phyloP scores from a whole-genome alignment of 495 filamentous ascomycete species.

The Talaromyces trachyspermus region DNA sequence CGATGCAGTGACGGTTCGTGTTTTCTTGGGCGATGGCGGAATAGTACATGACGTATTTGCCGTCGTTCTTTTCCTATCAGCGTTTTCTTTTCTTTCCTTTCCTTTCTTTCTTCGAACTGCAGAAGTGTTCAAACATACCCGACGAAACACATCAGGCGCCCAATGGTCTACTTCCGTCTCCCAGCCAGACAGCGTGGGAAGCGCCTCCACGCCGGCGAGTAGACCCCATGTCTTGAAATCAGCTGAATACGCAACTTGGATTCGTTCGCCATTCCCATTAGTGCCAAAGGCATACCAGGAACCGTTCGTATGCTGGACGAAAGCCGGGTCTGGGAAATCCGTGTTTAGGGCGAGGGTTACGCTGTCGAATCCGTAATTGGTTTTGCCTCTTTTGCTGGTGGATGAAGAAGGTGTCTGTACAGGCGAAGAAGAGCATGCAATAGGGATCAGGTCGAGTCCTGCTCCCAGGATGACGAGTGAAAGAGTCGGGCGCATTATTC shows the following conservation, averaged over 20 bases:
- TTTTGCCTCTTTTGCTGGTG: background rate
- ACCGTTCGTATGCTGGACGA: conserved; percentile 23
- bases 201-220: conserved; percentile 30
- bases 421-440: background rate
- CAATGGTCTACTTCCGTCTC: conserved; percentile 26
- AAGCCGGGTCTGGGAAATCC: conserved; percentile 33
- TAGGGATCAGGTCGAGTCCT: background rate
- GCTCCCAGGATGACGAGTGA: background rate
- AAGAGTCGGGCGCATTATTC: background rate
- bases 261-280: conserved; percentile 24
- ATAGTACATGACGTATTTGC: conserved; percentile 54
- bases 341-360: conserved; percentile 23
- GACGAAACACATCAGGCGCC: conserved; percentile 34
- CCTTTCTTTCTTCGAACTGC: too few species aligned
- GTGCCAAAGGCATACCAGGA: conserved; percentile 38
- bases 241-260: conserved; percentile 28
- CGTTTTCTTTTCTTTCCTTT: too few species aligned
- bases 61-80: conserved; percentile 27
- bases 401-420: background rate
- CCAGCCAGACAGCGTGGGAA: conserved; percentile 28
- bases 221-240: conserved; percentile 30
- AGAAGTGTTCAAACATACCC: too few species aligned
- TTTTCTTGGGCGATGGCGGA: conserved; percentile 35
- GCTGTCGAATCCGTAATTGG: conserved; percentile 9
- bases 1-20: conserved; percentile 45